phyloP scores from a whole-genome alignment of 495 filamentous ascomycete genomes.

The Oleoguttula mirabilis region DNA sequence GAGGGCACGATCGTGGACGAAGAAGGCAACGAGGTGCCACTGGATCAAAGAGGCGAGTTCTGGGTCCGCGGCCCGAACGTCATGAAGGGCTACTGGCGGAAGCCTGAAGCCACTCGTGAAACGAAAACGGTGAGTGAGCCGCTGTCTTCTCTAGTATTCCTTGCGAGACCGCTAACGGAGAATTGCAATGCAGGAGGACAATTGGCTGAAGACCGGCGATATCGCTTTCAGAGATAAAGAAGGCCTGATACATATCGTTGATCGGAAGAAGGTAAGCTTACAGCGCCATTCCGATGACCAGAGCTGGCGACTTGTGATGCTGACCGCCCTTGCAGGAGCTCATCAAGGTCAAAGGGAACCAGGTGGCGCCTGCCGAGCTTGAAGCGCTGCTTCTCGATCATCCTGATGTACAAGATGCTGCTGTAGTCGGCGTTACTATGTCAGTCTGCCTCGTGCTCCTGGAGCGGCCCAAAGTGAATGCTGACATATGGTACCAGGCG shows the following conservation, averaged over 20 bases:
- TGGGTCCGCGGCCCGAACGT: slow-evolving; percentile 30
- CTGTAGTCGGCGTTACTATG: slow-evolving; percentile 29
- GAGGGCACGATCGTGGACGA: slow-evolving; percentile 47
- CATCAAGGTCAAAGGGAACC: slow-evolving; percentile 46
- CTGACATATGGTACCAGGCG: slow-evolving; percentile 14
- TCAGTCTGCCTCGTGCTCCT: slow-evolving; percentile 12
- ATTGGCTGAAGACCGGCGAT: slow-evolving; percentile 34
- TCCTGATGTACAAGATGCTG: slow-evolving; percentile 27
- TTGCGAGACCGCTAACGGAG: not conserved
- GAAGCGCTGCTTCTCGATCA: slow-evolving; percentile 32
- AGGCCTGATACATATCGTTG: slow-evolving; percentile 31
- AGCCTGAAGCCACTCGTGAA: slow-evolving; percentile 28
- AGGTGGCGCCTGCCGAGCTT: slow-evolving; percentile 33
- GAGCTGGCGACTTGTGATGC: no score
- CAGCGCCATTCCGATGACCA: no score
- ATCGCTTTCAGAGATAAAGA: slow-evolving; percentile 27
- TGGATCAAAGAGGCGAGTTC: slow-evolving; percentile 26
- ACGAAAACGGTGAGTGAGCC: slow-evolving; percentile 20
- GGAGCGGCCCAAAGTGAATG: no score
- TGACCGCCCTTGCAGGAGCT: slow-evolving; percentile 22
- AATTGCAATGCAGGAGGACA: slow-evolving; percentile 15
- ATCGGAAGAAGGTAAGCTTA: slow-evolving; percentile 31
- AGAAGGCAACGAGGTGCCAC: slow-evolving; percentile 22
- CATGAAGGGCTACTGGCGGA: slow-evolving; percentile 34
- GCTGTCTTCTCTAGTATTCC: no score